Evolutionary conservation across 78 protist genomes (phyloP).

Genomic region (Dictyostelium firmibasis): DNA sequence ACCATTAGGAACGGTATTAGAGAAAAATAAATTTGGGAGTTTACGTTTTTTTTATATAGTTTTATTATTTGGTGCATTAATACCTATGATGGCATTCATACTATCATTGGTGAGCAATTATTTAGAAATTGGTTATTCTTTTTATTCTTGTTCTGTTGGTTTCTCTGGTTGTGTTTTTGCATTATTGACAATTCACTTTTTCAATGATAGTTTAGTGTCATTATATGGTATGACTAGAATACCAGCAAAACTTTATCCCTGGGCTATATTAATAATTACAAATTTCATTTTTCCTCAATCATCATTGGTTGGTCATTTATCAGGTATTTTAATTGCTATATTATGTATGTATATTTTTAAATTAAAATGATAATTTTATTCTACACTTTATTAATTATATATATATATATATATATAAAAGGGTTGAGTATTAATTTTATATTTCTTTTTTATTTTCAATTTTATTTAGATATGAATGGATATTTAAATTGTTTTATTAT

Average conservation of each 20-base stretch:
- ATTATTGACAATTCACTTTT: slow-evolving; percentile 25
- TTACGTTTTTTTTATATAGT: slow-evolving; percentile 10
- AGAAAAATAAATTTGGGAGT: slow-evolving; percentile 31
- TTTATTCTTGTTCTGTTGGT: slow-evolving; percentile 15
- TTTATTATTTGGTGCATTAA: slow-evolving; percentile 9
- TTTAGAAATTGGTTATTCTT: background rate
- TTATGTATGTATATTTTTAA: slow-evolving; percentile 11
- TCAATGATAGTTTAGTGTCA: background rate
- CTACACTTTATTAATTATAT: too few relatives aligned
- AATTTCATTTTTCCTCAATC: background rate
- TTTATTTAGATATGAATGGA: background rate
- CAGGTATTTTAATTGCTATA: slow-evolving; percentile 45
- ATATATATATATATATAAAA: too few relatives aligned
- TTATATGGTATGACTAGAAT: slow-evolving; percentile 2
- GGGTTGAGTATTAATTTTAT: too few relatives aligned
- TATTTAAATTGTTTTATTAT: slow-evolving; percentile 1
- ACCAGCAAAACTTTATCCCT: slow-evolving; percentile 49
- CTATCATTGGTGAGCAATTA: background rate
- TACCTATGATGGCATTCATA: background rate
- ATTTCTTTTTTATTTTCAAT: background rate
- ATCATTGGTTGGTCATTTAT: slow-evolving; percentile 43
- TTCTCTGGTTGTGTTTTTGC: slow-evolving; percentile 56
- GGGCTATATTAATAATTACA: background rate
- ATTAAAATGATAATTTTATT: too few relatives aligned
- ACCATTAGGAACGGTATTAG: background rate